Conservation (phyloP, 305 asterid species). For the Fraxinus albicans region DNA sequence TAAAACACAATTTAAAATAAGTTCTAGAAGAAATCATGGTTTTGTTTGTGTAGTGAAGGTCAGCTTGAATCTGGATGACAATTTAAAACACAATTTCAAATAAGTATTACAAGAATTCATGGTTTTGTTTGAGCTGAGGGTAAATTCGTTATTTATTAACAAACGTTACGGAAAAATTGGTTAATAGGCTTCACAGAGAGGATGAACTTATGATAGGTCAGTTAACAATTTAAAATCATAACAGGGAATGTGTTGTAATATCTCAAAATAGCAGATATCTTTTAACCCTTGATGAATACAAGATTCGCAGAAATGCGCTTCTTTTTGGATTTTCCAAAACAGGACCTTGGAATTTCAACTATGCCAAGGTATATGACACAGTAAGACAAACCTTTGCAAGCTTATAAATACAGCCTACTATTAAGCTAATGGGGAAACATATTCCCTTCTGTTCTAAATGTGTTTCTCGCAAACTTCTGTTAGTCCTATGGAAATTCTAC, state of each 20-base stretch:
- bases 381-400: background rate
- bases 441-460: constrained; percentile 7
- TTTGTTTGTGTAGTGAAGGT: constrained; percentile 50
- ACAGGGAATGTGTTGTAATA: background rate
- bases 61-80: constrained; percentile 60
- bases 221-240: background rate
- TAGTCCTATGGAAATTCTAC: constrained; percentile 1
- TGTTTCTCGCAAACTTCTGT: background rate
- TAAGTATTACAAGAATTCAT: background rate
- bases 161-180: background rate
- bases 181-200: constrained; percentile 2
- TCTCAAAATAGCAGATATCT: constrained; percentile 7
- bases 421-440: background rate
- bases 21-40: background rate
- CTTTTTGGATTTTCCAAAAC: background rate
- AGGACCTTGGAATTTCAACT: background rate
- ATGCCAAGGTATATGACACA: constrained; percentile 1
- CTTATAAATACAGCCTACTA: background rate
- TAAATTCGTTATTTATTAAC: background rate
- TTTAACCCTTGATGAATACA: background rate
- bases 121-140: background rate
- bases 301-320: background rate
- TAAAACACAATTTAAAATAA: constrained; percentile 9
- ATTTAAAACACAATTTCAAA: constrained; percentile 5
- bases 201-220: background rate